Percentiles rank a stretch among this genome's conserved stretches.
These are phyloP conservation scores for Aspergillus ruber DNA, from an alignment of 2,329 filamentous ascomycete species.

Conservation along the genomic window DNA sequence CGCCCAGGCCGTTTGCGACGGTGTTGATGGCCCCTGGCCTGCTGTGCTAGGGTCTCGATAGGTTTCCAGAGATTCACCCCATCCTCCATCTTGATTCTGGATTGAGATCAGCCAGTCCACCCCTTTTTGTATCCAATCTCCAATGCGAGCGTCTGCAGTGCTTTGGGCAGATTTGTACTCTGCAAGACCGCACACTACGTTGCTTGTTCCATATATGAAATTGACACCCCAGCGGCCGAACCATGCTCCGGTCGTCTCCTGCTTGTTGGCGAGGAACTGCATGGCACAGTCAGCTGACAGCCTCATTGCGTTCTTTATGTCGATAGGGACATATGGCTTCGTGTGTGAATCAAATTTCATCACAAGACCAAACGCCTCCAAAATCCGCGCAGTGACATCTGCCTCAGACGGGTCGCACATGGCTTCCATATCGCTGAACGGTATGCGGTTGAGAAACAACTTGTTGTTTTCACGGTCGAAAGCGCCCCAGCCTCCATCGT, in stretches of 20 bases:
- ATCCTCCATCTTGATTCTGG: slow-evolving; percentile 27
- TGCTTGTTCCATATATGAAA: slow-evolving; percentile 30
- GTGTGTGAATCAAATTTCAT: slow-evolving; percentile 1
- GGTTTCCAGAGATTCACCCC: slow-evolving; percentile 21
- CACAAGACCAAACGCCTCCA: slow-evolving; percentile 25
- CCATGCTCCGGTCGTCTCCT: slow-evolving; percentile 24
- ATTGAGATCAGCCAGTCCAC: slow-evolving; percentile 17
- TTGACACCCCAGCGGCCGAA: slow-evolving; percentile 30
- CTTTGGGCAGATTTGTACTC: slow-evolving; percentile 11
- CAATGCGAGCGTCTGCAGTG: background rate
- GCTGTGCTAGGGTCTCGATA: slow-evolving; percentile 13
- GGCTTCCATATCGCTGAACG: slow-evolving; percentile 31
- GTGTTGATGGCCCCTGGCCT: slow-evolving; percentile 15
- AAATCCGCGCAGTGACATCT: slow-evolving; percentile 27
- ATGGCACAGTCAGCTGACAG: slow-evolving; percentile 15
- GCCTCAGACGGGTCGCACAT: slow-evolving; percentile 29
- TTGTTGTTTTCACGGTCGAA: slow-evolving; percentile 31
- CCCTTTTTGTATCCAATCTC: slow-evolving; percentile 1
- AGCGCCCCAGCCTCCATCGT: slow-evolving; percentile 31
- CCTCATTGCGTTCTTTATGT: background rate
- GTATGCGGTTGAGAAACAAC: slow-evolving; percentile 28
- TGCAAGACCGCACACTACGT: slow-evolving; percentile 23
- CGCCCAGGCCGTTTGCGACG: slow-evolving; percentile 30
- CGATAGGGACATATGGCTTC: background rate
- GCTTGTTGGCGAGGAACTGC: slow-evolving; percentile 14